A percentile compares a stretch with the other conserved stretches of the same genome.
Conservation (phyloP, 805 yeast genomes). For the Lipomyces starkeyi region DNA sequence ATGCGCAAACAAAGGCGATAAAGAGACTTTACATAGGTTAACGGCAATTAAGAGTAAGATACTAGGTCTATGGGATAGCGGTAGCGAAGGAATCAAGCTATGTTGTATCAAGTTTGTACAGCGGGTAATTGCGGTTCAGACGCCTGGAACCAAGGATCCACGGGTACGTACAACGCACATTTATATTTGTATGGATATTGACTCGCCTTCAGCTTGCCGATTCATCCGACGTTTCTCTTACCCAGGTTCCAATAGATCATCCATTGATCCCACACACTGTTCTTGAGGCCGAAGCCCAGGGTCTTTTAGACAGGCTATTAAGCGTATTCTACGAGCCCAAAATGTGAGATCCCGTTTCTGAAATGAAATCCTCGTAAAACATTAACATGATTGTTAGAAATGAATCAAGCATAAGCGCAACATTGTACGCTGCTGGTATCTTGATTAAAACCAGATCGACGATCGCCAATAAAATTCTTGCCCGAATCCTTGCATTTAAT, state of each 20-base stretch:
- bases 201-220: slow-evolving; percentile 23
- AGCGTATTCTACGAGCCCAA: slow-evolving; percentile 60
- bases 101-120: slow-evolving; percentile 76
- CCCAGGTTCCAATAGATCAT: slow-evolving; percentile 62
- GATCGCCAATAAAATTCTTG: slow-evolving; percentile 59
- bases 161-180: slow-evolving; percentile 35
- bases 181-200: not conserved
- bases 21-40: slow-evolving; percentile 60
- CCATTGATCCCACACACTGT: slow-evolving; percentile 61
- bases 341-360: slow-evolving; percentile 44
- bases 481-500: slow-evolving; percentile 65
- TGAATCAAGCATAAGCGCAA: slow-evolving; percentile 67
- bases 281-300: slow-evolving; percentile 74
- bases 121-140: slow-evolving; percentile 61
- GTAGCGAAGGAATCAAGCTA: slow-evolving; percentile 60
- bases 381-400: slow-evolving; percentile 15
- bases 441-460: slow-evolving; percentile 71
- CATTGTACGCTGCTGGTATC: slow-evolving; percentile 66
- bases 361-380: slow-evolving; percentile 5
- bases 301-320: slow-evolving; percentile 68
- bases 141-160: slow-evolving; percentile 50
- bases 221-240: slow-evolving; percentile 53
- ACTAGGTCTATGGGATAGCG: slow-evolving; percentile 62
- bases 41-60: slow-evolving; percentile 61
- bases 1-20: slow-evolving; percentile 50